Conservation (phyloP, 1,139 yeast genomes). For the Pichia sp. region DNA sequence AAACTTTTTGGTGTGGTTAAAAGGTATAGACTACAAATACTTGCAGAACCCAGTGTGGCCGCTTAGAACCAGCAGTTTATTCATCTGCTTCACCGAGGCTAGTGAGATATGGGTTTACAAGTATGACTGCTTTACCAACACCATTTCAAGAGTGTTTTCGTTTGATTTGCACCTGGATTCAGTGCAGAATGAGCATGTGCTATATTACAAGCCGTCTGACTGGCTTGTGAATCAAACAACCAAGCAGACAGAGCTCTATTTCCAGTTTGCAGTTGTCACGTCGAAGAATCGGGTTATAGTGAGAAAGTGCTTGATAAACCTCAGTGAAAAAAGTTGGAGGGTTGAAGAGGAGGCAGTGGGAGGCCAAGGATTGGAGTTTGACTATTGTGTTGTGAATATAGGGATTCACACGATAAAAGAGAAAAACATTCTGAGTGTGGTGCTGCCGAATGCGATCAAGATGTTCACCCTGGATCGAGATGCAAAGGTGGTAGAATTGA, state of each 20-base stretch:
- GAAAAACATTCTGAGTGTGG: background rate
- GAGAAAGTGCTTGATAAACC: constrained; percentile 15
- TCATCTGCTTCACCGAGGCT: constrained; percentile 27
- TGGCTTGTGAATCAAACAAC: constrained; percentile 18
- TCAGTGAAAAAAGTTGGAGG: background rate
- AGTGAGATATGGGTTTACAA: constrained; percentile 19
- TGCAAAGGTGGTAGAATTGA: background rate
- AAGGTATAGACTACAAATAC: constrained; percentile 12
- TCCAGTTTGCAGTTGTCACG: constrained; percentile 19
- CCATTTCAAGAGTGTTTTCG: constrained; percentile 9
- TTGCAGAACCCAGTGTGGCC: constrained; percentile 24
- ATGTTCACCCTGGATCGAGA: background rate
- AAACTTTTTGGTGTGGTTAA: constrained; percentile 28
- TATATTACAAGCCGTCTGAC: constrained; percentile 22
- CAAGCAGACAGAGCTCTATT: background rate
- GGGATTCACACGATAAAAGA: background rate
- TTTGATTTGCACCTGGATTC: constrained; percentile 14
- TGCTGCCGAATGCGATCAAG: constrained; percentile 1
- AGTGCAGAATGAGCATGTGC: constrained; percentile 16
- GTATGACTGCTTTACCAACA: constrained; percentile 6
- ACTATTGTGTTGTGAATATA: constrained; percentile 3
- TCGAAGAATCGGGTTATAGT: constrained; percentile 21
- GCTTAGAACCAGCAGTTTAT: constrained; percentile 14
- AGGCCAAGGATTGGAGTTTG: background rate
- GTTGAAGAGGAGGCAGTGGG: background rate